A percentile compares a stretch with the other conserved stretches of the same genome.
These are phyloP conservation scores for Eurotiales sp. DNA, from an alignment of 2,329 filamentous ascomycete species.

Conservation along the genomic window DNA sequence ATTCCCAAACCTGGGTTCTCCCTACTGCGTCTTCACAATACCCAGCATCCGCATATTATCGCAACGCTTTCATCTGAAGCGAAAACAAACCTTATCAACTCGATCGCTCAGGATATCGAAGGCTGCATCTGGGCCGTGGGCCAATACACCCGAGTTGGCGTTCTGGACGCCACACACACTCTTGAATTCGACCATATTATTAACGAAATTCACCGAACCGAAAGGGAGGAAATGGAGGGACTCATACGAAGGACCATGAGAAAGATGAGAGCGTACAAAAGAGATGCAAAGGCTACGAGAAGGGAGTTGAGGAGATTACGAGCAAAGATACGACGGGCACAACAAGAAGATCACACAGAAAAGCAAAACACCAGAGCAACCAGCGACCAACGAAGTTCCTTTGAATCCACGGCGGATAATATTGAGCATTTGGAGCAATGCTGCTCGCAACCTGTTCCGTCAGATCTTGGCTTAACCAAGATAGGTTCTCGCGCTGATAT, in stretches of 20 bases:
- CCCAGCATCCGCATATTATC: slow-evolving; percentile 9
- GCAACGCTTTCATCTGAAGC: slow-evolving; percentile 3
- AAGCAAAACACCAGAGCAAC: no score
- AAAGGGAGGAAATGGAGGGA: background rate
- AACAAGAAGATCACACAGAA: no score
- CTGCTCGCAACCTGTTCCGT: background rate
- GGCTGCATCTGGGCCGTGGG: slow-evolving; percentile 11
- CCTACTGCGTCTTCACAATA: slow-evolving; percentile 13
- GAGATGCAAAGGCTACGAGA: background rate
- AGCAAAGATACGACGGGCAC: background rate
- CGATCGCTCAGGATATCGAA: slow-evolving; percentile 13
- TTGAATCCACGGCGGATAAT: background rate
- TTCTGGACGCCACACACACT: slow-evolving; percentile 10
- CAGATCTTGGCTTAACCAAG: no score
- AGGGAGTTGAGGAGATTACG: background rate
- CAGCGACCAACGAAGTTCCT: background rate
- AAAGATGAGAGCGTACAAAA: background rate
- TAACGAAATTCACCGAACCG: background rate
- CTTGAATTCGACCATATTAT: slow-evolving; percentile 12
- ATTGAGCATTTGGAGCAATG: background rate
- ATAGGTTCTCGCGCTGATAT: no score
- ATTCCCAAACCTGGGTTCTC: slow-evolving; percentile 12
- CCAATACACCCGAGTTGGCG: slow-evolving; percentile 6
- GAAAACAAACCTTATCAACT: slow-evolving; percentile 11
- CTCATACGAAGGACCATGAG: no score